A percentile compares a stretch with the other conserved stretches of the same genome.
phyloP scores from a whole-genome alignment of 2,329 filamentous ascomycete genomes.

The Venturia oleaginea region DNA sequence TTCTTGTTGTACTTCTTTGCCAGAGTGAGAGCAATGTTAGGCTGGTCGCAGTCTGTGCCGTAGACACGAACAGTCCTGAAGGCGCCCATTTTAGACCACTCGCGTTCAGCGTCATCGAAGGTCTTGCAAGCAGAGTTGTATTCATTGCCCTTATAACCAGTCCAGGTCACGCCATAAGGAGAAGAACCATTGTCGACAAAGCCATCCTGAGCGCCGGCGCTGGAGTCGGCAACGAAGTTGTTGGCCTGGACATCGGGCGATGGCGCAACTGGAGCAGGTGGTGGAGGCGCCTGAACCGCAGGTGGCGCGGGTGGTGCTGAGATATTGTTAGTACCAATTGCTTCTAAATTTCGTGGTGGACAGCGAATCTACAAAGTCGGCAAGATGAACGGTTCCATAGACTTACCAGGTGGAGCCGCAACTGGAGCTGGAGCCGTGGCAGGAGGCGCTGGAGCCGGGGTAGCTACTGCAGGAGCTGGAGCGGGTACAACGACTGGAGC shows the following conservation, averaged over 20 bases:
- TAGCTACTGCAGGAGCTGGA: conserved; percentile 15
- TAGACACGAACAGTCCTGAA: conserved; percentile 67
- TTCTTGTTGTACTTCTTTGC: conserved; percentile 57
- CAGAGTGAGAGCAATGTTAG: conserved; percentile 51
- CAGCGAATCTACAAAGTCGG: neutral
- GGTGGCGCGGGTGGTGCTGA: conserved; percentile 14
- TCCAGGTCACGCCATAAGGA: conserved; percentile 46
- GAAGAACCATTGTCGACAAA: neutral
- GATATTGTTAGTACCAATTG: neutral
- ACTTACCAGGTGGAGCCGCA: conserved; percentile 15
- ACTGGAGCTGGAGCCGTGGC: neutral
- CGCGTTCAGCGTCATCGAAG: conserved; percentile 50
- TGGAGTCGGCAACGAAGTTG: neutral
- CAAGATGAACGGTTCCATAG: neutral
- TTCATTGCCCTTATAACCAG: conserved; percentile 47
- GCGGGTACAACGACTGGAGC: conserved; percentile 12
- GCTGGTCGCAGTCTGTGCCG: conserved; percentile 69
- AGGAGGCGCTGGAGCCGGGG: neutral
- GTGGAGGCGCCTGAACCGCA: conserved; percentile 16
- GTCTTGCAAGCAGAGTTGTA: conserved; percentile 51
- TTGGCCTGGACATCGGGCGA: neutral
- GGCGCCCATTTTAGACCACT: conserved; percentile 50
- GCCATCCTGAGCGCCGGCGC: conserved; percentile 2
- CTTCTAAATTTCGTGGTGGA: neutral
- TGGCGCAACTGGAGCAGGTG: conserved; percentile 4